phyloP scores from a whole-genome alignment of 208 protist genomes.

The Trichomonas gallinae region DNA sequence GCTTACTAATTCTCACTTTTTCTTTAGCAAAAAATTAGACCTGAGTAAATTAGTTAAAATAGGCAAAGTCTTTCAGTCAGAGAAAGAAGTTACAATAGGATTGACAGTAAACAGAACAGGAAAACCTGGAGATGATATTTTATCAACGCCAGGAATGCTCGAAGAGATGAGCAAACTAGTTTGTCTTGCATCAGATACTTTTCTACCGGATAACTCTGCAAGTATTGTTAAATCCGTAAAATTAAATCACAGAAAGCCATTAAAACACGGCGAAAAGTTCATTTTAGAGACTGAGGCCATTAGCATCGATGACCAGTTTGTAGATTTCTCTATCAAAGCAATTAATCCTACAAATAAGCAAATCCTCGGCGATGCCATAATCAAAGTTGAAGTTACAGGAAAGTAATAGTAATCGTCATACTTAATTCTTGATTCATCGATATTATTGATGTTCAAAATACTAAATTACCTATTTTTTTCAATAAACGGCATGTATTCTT shows the following conservation, averaged over 20 bases:
- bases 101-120: background rate
- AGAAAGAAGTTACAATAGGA: background rate
- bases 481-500: too few species aligned
- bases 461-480: too few species aligned
- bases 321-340: background rate
- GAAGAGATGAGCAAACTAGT: background rate
- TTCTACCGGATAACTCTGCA: background rate
- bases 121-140: background rate
- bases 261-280: background rate
- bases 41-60: background rate
- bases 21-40: background rate
- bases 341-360: background rate
- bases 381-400: background rate
- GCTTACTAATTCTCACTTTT: background rate
- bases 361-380: background rate
- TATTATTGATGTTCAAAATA: too few species aligned
- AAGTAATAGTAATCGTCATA: too few species aligned
- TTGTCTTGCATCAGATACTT: background rate
- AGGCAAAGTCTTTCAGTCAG: background rate
- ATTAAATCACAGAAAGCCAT: background rate
- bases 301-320: background rate
- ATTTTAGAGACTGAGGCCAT: background rate
- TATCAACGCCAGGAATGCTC: background rate
- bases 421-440: too few species aligned
- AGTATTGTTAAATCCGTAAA: background rate